Evolutionary conservation across 495 filamentous ascomycete species (phyloP), one percentile per base, ranked within the genome.

Genomic region (Penicillium arizonense): DNA sequence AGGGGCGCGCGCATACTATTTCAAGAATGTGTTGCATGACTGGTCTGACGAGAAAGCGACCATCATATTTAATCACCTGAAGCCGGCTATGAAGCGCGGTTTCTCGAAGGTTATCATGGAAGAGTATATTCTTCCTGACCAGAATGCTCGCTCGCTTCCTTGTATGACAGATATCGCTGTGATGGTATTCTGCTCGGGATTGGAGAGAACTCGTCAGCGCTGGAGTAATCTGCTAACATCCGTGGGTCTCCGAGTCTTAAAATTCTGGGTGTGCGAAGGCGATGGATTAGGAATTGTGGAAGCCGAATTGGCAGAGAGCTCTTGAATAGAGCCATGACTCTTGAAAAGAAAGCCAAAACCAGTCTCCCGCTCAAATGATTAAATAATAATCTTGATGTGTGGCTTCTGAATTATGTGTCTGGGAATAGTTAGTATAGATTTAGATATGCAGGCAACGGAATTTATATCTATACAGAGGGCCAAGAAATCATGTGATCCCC

Each of bases 21-120:
- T 79, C 30, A 74, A 76, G 16, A 62, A 67, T 24, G 60, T 81
- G 14, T 50, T 82, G 8, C 76, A 81, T 37, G 76, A 80, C 57
- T 79, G 74, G 72, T 65, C 68, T 1, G 75, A 80, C 43, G 70
- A 77, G 16, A 60, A 61, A 34, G 70, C 65, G 18, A 42, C 52
- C 3, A 52, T 49, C 30, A 75, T 81, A 9, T 61, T 82, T 3
- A 46, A 52, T 1, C 50, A 67, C 42, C 55, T 76, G 18, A 56
- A 44, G n/a, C 35, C 52, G 2, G 69, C 72, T 3, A 77, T 79
- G 74, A 62, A 58, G 36, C 65, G 56, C 0, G 73, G 70, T 0
- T 77, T 71, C 45, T 76, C 70, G 1, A 76, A 69, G 52, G 47
- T 78, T 2, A 53, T 78, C 7, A 51, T 75, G 10, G 62, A 77